These are phyloP conservation scores for Hypoxylon rickii DNA, from an alignment of 495 filamentous ascomycete genomes.

Conservation along the genomic window DNA sequence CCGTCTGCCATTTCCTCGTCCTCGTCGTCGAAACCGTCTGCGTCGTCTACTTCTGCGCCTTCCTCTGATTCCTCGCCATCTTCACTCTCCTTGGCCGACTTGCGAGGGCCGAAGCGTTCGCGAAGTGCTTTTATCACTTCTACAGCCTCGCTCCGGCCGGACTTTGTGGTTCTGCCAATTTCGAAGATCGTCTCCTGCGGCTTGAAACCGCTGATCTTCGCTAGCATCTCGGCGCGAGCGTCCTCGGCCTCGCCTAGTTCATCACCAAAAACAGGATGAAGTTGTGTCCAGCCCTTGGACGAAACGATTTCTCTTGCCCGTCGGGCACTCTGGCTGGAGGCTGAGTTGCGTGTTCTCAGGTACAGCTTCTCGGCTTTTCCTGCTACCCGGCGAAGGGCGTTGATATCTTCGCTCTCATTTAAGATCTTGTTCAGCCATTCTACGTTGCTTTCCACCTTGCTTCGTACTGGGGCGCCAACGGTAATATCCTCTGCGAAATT, in stretches of 20 bases:
- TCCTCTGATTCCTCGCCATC: slow-evolving; percentile 37
- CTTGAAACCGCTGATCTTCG: slow-evolving; percentile 80
- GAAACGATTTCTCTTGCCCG: slow-evolving; percentile 74
- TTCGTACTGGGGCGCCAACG: slow-evolving; percentile 71
- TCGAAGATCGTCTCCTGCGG: slow-evolving; percentile 95
- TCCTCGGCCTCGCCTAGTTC: slow-evolving; percentile 64
- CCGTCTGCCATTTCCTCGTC: slow-evolving; percentile 39
- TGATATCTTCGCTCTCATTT: slow-evolving; percentile 74
- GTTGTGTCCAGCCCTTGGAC: slow-evolving; percentile 67
- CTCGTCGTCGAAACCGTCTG: slow-evolving; percentile 50
- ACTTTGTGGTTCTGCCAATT: slow-evolving; percentile 70
- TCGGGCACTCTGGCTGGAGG: slow-evolving; percentile 85
- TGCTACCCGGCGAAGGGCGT: slow-evolving; percentile 69
- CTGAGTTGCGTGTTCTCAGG: slow-evolving; percentile 82
- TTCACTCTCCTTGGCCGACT: slow-evolving; percentile 36
- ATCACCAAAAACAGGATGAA: slow-evolving; percentile 78
- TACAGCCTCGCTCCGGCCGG: slow-evolving; percentile 67
- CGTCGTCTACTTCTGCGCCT: slow-evolving; percentile 44
- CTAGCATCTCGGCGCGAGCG: slow-evolving; percentile 81
- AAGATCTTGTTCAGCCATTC: slow-evolving; percentile 82
- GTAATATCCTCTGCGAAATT: slow-evolving; percentile 82
- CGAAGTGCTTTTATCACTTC: slow-evolving; percentile 76
- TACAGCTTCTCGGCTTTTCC: slow-evolving; percentile 93
- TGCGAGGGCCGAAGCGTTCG: slow-evolving; percentile 61
- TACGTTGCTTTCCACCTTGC: slow-evolving; percentile 68